Percentiles rank a stretch among this genome's conserved stretches.
phyloP scores from a whole-genome alignment of 192 early-diverging fungal genomes.

The Diversispora epigaea region DNA sequence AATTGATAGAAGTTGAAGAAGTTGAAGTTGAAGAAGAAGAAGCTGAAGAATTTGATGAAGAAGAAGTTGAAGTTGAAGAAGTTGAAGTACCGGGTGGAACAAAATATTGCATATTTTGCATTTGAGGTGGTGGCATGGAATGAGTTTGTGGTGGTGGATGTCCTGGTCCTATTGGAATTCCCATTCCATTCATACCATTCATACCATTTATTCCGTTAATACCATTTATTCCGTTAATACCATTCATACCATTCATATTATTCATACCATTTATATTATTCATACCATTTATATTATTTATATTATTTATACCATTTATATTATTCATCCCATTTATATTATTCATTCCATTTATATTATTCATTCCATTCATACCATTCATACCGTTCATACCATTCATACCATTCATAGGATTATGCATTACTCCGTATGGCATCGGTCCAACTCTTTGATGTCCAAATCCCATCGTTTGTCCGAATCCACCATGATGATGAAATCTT shows the following conservation, averaged over 20 bases:
- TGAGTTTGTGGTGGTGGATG: conserved; percentile 9
- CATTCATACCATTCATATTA: neutral
- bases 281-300: neutral
- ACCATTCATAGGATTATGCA: neutral
- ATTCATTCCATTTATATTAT: too few relatives aligned
- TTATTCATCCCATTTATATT: too few relatives aligned
- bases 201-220: neutral
- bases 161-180: neutral
- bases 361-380: neutral
- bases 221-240: neutral
- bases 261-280: neutral
- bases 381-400: neutral
- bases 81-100: neutral
- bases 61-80: neutral
- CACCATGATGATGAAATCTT: conserved; percentile 23
- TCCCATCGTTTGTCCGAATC: conserved; percentile 11
- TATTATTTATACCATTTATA: too few relatives aligned
- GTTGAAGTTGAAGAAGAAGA: too few relatives aligned
- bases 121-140: neutral
- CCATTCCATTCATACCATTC: neutral
- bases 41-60: too few relatives aligned
- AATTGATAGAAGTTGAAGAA: too few relatives aligned
- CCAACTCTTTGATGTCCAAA: conserved; percentile 23
- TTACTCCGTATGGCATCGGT: conserved; percentile 29
- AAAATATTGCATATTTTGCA: conserved; percentile 18